A percentile compares a stretch with the other conserved stretches of the same genome.
phyloP scores from a whole-genome alignment of 2,329 filamentous ascomycete species.

The Talaromyces sp. region DNA sequence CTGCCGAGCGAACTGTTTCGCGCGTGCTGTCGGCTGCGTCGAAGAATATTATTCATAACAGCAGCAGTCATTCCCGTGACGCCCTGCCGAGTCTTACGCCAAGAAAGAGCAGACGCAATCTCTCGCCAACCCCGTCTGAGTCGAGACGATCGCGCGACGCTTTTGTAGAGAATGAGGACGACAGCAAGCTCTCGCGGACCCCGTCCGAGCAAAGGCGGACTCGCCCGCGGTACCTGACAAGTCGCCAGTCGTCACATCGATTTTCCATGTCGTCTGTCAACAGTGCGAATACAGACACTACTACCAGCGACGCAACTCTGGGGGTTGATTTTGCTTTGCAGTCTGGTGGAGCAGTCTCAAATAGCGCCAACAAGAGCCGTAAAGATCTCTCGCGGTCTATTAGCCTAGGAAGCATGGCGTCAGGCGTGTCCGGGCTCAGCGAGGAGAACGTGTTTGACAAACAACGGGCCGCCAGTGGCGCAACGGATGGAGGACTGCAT shows the following conservation, averaged over 20 bases:
- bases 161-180: slow-evolving; percentile 19
- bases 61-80: not conserved
- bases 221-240: slow-evolving; percentile 52
- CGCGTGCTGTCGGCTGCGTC: slow-evolving; percentile 30
- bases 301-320: slow-evolving; percentile 66
- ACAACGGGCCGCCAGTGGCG: slow-evolving; percentile 33
- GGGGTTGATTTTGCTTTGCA: slow-evolving; percentile 78
- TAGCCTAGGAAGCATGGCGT: slow-evolving; percentile 85
- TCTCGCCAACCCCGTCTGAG: slow-evolving; percentile 20
- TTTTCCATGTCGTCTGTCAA: slow-evolving; percentile 55
- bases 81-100: slow-evolving; percentile 17
- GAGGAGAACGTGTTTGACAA: slow-evolving; percentile 42
- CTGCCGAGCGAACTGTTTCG: slow-evolving; percentile 35
- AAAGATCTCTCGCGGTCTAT: slow-evolving; percentile 64
- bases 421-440: slow-evolving; percentile 57
- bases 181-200: slow-evolving; percentile 13
- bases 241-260: slow-evolving; percentile 52
- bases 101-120: slow-evolving; percentile 23
- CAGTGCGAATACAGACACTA: slow-evolving; percentile 53
- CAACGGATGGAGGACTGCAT: slow-evolving; percentile 46
- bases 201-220: slow-evolving; percentile 29
- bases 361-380: not conserved
- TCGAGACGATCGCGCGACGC: slow-evolving; percentile 22
- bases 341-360: slow-evolving; percentile 63
- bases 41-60: slow-evolving; percentile 10